Conservation (phyloP, 441 rosid species). For the Mallotus japonicus region DNA sequence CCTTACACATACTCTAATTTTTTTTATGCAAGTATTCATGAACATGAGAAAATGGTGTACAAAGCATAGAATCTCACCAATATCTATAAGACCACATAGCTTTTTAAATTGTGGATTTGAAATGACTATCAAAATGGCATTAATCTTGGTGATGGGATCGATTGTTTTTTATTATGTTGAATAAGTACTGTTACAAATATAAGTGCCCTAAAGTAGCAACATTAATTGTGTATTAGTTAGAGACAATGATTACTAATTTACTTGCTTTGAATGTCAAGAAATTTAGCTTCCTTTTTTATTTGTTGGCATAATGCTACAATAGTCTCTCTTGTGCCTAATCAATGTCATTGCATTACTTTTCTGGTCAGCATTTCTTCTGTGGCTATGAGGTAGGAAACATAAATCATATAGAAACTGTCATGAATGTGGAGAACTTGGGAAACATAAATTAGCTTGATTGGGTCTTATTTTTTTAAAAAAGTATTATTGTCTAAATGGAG, state of each 20-base stretch:
- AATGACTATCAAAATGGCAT: neutral
- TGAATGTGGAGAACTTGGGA: neutral
- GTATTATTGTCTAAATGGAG: neutral
- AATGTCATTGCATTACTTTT: slow-evolving; percentile 1
- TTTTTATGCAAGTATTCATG: too few relatives aligned
- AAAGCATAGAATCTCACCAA: neutral
- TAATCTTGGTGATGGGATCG: neutral
- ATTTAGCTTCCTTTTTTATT: slow-evolving; percentile 3
- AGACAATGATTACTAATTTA: slow-evolving; percentile 10
- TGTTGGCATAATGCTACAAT: slow-evolving; percentile 5
- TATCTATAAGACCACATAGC: neutral
- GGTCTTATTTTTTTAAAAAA: neutral
- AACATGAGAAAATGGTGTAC: too few relatives aligned
- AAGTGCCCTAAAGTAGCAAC: slow-evolving; percentile 6
- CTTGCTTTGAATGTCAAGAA: slow-evolving; percentile 20
- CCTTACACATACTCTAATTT: too few relatives aligned
- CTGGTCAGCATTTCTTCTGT: slow-evolving; percentile 2
- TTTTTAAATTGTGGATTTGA: neutral
- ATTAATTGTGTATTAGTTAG: neutral
- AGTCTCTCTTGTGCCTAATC: slow-evolving; percentile 3
- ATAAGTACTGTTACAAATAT: neutral
- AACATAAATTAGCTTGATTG: neutral
- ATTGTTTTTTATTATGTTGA: slow-evolving; percentile 1
- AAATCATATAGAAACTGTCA: neutral
- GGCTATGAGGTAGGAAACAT: neutral